phyloP scores from a whole-genome alignment of 2,329 filamentous ascomycete genomes.

The Ascosphaera apis region DNA sequence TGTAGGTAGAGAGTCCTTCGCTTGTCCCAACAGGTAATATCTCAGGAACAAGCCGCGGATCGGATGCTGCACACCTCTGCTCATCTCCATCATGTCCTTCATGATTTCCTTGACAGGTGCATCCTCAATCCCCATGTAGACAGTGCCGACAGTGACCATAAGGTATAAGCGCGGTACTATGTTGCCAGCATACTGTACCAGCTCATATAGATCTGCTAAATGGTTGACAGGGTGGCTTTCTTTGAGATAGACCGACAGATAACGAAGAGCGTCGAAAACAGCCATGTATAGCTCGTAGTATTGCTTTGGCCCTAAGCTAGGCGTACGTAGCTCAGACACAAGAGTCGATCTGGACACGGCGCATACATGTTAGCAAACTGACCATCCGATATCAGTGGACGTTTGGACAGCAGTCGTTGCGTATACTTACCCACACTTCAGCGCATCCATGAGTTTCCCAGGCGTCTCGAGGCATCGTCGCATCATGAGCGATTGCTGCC shows the following conservation, averaged over 20 bases:
- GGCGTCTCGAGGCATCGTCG: constrained; percentile 92
- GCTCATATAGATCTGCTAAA: constrained; percentile 89
- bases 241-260: constrained; percentile 86
- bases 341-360: constrained; percentile 57
- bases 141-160: constrained; percentile 97
- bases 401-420: constrained; percentile 6
- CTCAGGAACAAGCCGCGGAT: constrained; percentile 84
- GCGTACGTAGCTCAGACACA: constrained; percentile 93
- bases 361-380: constrained; percentile 3
- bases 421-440: constrained; percentile 81
- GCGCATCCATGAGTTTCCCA: constrained; percentile 96
- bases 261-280: constrained; percentile 90
- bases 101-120: constrained; percentile 98
- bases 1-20: constrained; percentile 64
- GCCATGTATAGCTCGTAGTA: constrained; percentile 99
- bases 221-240: constrained; percentile 97
- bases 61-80: constrained; percentile 86
- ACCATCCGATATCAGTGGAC: neutral
- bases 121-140: constrained; percentile 97
- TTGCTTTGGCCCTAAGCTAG: constrained; percentile 92
- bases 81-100: constrained; percentile 99
- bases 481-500: constrained; percentile 93
- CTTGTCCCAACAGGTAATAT: constrained; percentile 91
- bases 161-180: constrained; percentile 91
- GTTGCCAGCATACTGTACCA: constrained; percentile 95